A percentile compares a stretch with the other conserved stretches of the same genome.
Conservation (phyloP, 2,329 filamentous ascomycete genomes). For the Aspergillus floridensis region DNA sequence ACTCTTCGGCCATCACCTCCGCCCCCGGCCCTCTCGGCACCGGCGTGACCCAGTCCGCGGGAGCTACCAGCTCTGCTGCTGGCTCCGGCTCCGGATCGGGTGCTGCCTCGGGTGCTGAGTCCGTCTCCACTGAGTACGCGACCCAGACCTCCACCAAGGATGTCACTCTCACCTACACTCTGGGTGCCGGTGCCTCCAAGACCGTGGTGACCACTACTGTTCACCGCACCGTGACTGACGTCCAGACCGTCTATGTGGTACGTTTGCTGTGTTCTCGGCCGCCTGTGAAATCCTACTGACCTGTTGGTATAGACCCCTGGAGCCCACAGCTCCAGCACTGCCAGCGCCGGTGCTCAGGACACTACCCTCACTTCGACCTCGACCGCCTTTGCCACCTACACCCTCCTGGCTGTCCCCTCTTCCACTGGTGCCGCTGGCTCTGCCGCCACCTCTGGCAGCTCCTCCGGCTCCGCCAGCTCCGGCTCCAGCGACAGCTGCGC, state of each 20-base stretch:
- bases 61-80: background rate
- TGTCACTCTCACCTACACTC: slow-evolving; percentile 41
- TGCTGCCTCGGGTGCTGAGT: background rate
- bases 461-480: slow-evolving; percentile 5
- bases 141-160: slow-evolving; percentile 23
- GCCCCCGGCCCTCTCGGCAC: slow-evolving; percentile 23
- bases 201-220: slow-evolving; percentile 40
- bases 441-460: slow-evolving; percentile 12
- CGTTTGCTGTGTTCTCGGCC: slow-evolving; percentile 10
- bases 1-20: slow-evolving; percentile 8
- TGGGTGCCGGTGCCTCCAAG: slow-evolving; percentile 35
- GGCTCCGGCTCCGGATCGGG: background rate
- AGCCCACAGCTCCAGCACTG: slow-evolving; percentile 3
- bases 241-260: slow-evolving; percentile 29
- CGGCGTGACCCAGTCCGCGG: slow-evolving; percentile 15
- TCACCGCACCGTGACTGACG: slow-evolving; percentile 30
- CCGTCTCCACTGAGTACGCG: slow-evolving; percentile 6
- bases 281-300: background rate
- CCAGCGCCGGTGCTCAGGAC: slow-evolving; percentile 27
- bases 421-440: slow-evolving; percentile 13
- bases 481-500: slow-evolving; percentile 6
- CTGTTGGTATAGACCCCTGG: slow-evolving; percentile 7
- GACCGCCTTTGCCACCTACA: slow-evolving; percentile 20
- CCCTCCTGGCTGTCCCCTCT: slow-evolving; percentile 22
- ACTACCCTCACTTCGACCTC: slow-evolving; percentile 29